These are phyloP conservation scores for Tetracladium marchalianum DNA, from an alignment of 495 filamentous ascomycete genomes.

Conservation along the genomic window DNA sequence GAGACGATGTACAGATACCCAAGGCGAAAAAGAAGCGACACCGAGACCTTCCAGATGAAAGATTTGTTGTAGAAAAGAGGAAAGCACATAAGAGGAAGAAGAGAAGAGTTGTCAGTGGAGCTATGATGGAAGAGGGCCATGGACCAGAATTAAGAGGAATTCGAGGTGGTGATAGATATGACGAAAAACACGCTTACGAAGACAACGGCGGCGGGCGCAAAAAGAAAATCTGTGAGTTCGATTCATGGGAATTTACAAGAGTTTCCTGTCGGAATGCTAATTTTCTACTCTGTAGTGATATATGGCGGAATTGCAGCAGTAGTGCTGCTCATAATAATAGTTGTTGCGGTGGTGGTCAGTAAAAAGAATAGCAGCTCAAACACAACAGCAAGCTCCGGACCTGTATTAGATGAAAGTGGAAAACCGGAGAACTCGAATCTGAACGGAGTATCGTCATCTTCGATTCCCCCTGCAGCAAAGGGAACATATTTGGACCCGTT, in stretches of 20 bases:
- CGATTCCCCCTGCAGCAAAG: conserved; percentile 56
- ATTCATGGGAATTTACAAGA: not conserved
- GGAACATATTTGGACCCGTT: conserved; percentile 83
- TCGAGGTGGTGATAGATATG: conserved; percentile 16
- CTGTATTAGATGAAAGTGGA: conserved; percentile 16
- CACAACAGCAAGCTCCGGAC: conserved; percentile 5
- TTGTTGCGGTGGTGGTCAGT: conserved; percentile 59
- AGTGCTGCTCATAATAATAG: conserved; percentile 61
- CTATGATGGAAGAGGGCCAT: conserved; percentile 57
- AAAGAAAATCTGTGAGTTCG: conserved; percentile 38
- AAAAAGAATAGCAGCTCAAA: conserved; percentile 45
- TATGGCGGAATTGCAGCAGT: conserved; percentile 41
- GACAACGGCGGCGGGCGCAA: conserved; percentile 17
- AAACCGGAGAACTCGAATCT: conserved; percentile 49
- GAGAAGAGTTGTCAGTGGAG: conserved; percentile 56
- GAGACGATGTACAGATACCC: conserved; percentile 19
- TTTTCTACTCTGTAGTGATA: conserved; percentile 30
- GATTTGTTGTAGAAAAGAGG: conserved; percentile 16
- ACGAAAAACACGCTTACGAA: conserved; percentile 17
- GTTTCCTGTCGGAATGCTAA: conserved; percentile 7
- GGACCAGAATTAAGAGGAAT: conserved; percentile 14
- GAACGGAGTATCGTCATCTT: conserved; percentile 43
- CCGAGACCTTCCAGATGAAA: conserved; percentile 23
- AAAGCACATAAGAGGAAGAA: conserved; percentile 30
- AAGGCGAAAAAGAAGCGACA: conserved; percentile 20